A percentile compares a stretch with the other conserved stretches of the same genome.
Conservation (phyloP, 805 yeast species). For the Ogataea corticis region DNA sequence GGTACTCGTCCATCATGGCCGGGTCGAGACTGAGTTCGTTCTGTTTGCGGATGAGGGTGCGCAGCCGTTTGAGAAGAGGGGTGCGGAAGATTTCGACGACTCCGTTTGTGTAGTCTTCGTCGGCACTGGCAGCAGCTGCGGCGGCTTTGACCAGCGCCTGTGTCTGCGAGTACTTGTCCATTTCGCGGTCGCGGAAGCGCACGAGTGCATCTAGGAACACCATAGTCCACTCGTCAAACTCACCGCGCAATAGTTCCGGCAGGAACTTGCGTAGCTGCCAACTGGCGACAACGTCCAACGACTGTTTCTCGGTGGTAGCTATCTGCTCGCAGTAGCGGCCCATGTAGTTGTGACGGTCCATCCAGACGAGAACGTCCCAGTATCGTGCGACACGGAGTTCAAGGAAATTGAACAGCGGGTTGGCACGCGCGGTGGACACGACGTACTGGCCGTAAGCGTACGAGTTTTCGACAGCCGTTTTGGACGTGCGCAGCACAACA, state of each 20-base stretch:
- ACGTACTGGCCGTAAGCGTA: slow-evolving; percentile 89
- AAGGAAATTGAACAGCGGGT: slow-evolving; percentile 78
- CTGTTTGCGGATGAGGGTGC: slow-evolving; percentile 66
- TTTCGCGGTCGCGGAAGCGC: slow-evolving; percentile 47
- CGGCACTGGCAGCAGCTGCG: no score
- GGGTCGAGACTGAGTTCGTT: slow-evolving; percentile 71
- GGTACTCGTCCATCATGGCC: slow-evolving; percentile 61
- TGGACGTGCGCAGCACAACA: slow-evolving; percentile 69
- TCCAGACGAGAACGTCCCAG: slow-evolving; percentile 95
- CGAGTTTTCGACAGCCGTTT: slow-evolving; percentile 79
- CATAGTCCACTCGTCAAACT: slow-evolving; percentile 85
- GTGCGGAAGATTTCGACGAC: slow-evolving; percentile 58
- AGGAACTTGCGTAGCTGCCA: slow-evolving; percentile 82
- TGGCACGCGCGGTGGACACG: slow-evolving; percentile 72
- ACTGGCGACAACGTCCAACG: slow-evolving; percentile 49
- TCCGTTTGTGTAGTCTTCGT: slow-evolving; percentile 37
- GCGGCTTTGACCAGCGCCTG: slow-evolving; percentile 45
- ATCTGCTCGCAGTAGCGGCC: slow-evolving; percentile 61
- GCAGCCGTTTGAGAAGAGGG: slow-evolving; percentile 66
- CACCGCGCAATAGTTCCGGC: slow-evolving; percentile 74
- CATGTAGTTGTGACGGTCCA: slow-evolving; percentile 86
- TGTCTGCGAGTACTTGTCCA: slow-evolving; percentile 21
- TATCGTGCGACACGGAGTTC: slow-evolving; percentile 73
- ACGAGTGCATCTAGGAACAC: slow-evolving; percentile 72
- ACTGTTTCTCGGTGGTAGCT: slow-evolving; percentile 44